Evolutionary conservation across 2,329 filamentous ascomycete species (phyloP).

Genomic region (Colletotrichum limetticola): DNA sequence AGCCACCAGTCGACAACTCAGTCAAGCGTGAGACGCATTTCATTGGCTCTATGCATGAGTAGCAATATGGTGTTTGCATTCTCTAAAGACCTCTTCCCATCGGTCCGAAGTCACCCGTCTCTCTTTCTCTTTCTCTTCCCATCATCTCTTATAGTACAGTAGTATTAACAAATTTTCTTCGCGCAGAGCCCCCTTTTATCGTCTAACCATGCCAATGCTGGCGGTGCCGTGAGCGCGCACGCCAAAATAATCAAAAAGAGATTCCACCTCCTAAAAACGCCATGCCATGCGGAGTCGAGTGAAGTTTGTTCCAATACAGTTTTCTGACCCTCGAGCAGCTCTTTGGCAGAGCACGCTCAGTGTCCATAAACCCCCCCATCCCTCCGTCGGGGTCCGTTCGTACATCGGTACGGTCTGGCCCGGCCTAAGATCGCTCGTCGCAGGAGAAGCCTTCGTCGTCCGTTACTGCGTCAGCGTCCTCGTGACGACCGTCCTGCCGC

Average conservation of each 20-base stretch:
- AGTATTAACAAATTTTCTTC: conserved; percentile 30
- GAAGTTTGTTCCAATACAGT: conserved; percentile 36
- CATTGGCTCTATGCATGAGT: neutral
- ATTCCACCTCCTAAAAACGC: conserved; percentile 32
- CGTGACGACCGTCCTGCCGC: neutral
- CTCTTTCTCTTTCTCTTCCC: neutral
- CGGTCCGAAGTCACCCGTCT: neutral
- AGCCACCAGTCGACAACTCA: neutral
- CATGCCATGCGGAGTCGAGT: conserved; percentile 39
- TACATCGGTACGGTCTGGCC: neutral
- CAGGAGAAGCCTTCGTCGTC: neutral
- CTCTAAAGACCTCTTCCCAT: conserved; percentile 5
- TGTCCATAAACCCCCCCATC: neutral
- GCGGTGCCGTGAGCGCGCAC: conserved; percentile 23
- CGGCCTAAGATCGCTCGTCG: neutral
- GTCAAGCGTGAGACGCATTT: neutral
- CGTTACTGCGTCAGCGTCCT: neutral
- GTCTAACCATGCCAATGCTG: conserved; percentile 34
- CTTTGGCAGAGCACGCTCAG: neutral
- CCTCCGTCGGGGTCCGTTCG: neutral
- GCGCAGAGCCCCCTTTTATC: conserved; percentile 30
- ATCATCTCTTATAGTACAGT: conserved; percentile 26
- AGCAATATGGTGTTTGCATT: conserved; percentile 17
- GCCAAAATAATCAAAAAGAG: conserved; percentile 10
- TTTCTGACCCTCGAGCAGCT: neutral